Evolutionary conservation across 2,329 filamentous ascomycete genomes (phyloP), one percentile per base, ranked within the genome.

Genomic region (Tolypocladium ovalisporum): DNA sequence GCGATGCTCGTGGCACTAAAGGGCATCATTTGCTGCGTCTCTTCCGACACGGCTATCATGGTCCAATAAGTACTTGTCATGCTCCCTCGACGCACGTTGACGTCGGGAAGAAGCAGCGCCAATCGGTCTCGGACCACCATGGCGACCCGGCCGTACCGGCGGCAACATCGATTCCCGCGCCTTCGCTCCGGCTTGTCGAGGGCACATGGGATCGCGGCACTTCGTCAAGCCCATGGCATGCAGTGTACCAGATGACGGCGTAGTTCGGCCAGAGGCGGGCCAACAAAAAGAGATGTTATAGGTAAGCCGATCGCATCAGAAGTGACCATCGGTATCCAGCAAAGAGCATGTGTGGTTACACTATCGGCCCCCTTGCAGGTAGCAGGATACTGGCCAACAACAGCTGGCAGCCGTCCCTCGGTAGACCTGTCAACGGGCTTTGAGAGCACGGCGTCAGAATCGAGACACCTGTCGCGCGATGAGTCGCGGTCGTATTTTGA

Each of bases 381-480:
- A 53, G 54, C 47, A 55, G 36, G 37, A 44, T 22, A 35, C 40
- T n/a, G n/a, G 37, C 37, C 52, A 37, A 22, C 54, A 53, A 52
- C 47, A 58, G 56, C 34, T 57, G 52, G 56, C 44, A 52, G 36
- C 36, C 22, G 55, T 55, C 47, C n/a, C 39, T 55, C 52, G 56
- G 44, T 22, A 52, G 22, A 36, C 27, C 36, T 42, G 36, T 32
- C 36, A 39, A 32, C 27, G 4, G 29, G 37, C 24, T 13, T 27
- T 32, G 27, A 27, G n/a, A 51, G 32, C 39, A 57, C 52, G 52
- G 40, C 56, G 40, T 57, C 39, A 51, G 37, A 39, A 22, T n/a
- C 52, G 56, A 57, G 52, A 57, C 56, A 51, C 22, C 35, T 51
- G 52, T 29, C 13, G 52, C 54, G 24, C 40, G 24, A 57, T 35